These are phyloP conservation scores for Globisporangium middletonii DNA, from an alignment of 352 stramenopile species.

Conservation along the genomic window DNA sequence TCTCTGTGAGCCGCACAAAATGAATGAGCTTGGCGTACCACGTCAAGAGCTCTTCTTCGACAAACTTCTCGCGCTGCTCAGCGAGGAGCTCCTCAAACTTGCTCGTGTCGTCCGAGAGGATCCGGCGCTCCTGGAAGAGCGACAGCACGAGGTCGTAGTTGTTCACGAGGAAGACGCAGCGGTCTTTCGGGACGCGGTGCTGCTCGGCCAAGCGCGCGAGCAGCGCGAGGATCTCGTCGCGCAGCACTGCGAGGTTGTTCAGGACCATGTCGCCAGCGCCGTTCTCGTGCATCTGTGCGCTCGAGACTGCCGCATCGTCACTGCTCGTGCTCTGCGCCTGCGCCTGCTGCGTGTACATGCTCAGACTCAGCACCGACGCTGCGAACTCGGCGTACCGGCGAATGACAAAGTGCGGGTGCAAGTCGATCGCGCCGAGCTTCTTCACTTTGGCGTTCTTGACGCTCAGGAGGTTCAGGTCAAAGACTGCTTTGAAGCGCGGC, in stretches of 20 bases:
- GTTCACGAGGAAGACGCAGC: constrained; percentile 97
- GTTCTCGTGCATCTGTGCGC: constrained; percentile 76
- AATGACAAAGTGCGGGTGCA: constrained; percentile 97
- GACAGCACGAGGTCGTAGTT: constrained; percentile 96
- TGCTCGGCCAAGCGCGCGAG: constrained; percentile 87
- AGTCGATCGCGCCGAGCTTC: constrained; percentile 90
- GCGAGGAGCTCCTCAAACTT: constrained; percentile 93
- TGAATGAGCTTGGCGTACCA: constrained; percentile 95
- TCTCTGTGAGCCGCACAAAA: constrained; percentile 96
- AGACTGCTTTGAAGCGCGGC: constrained; percentile 96
- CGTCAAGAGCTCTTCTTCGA: constrained; percentile 93
- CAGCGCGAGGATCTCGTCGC: constrained; percentile 75
- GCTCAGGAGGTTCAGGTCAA: constrained; percentile 94
- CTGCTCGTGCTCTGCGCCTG: constrained; percentile 1
- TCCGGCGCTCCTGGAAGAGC: constrained; percentile 93
- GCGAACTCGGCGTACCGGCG: constrained; percentile 96
- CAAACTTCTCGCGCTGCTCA: constrained; percentile 93
- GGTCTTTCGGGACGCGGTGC: constrained; percentile 91
- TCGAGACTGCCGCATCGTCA: constrained; percentile 39
- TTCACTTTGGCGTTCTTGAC: constrained; percentile 84
- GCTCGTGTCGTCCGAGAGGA: constrained; percentile 92
- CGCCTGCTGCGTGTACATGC: constrained; percentile 52
- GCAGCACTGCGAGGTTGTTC: constrained; percentile 84
- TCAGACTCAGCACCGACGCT: constrained; percentile 93
- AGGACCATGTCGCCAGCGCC: constrained; percentile 92